Conservation (phyloP, 2,329 filamentous ascomycete species). For the Botryotinia narcissicola region DNA sequence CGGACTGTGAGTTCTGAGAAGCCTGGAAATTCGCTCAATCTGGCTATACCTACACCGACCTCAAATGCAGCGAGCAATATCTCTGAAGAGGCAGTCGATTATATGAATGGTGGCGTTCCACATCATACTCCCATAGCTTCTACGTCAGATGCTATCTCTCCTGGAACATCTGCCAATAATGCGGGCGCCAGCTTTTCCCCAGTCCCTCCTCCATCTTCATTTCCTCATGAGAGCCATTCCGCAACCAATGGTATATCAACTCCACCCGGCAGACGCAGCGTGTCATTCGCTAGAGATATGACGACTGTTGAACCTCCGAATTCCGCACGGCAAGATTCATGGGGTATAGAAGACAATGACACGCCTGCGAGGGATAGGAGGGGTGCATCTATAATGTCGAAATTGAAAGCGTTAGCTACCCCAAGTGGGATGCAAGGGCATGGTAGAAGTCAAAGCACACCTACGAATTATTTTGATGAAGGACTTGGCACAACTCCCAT, state of each 20-base stretch:
- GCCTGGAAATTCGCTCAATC: constrained; percentile 21
- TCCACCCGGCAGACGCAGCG: constrained; percentile 56
- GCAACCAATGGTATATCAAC: constrained; percentile 33
- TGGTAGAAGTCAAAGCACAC: constrained; percentile 44
- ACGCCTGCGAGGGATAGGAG: constrained; percentile 55
- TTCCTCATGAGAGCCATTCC: constrained; percentile 18
- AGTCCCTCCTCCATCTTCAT: constrained; percentile 24
- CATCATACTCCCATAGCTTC: constrained; percentile 25
- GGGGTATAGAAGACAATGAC: constrained; percentile 59
- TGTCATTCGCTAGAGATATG: constrained; percentile 66
- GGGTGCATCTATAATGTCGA: constrained; percentile 71
- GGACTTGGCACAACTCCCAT: constrained; percentile 43
- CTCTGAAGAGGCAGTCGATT: constrained; percentile 35
- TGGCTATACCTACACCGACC: constrained; percentile 22
- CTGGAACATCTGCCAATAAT: constrained; percentile 9
- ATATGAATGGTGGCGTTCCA: constrained; percentile 37
- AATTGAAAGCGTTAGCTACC: constrained; percentile 70
- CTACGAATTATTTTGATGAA: constrained; percentile 37
- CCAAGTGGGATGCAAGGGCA: constrained; percentile 45
- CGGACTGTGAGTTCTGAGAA: constrained; percentile 31
- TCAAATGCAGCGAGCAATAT: constrained; percentile 26
- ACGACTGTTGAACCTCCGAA: constrained; percentile 45
- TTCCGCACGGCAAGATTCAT: constrained; percentile 62
- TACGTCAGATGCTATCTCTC: neutral
- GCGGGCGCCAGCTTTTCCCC: constrained; percentile 14